These are phyloP conservation scores for Platanus orientalis DNA, from an alignment of 164 flowering plant species.

Conservation along the genomic window DNA sequence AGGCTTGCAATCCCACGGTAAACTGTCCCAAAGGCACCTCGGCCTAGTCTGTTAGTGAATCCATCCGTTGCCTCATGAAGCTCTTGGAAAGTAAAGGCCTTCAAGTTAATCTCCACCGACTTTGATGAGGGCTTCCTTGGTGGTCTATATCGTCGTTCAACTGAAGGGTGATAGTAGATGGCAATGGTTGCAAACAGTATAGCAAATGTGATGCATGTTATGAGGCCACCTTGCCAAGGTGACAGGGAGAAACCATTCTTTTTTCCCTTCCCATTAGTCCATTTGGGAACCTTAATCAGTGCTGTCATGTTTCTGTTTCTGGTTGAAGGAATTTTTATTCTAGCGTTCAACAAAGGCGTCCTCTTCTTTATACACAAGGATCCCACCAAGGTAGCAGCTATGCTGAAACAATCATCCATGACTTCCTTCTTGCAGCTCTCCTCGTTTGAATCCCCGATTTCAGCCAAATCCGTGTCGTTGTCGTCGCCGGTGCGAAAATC, in stretches of 20 bases:
- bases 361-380: conserved; percentile 17
- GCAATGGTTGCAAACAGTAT: background rate
- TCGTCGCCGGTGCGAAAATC: conserved; percentile 8
- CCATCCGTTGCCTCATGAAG: too few relatives aligned
- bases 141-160: too few relatives aligned
- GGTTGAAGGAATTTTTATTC: too few relatives aligned
- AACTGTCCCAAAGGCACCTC: too few relatives aligned
- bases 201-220: background rate
- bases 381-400: conserved; percentile 12
- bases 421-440: conserved; percentile 19
- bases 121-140: too few relatives aligned
- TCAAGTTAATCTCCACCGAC: too few relatives aligned
- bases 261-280: background rate
- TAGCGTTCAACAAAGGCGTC: too few relatives aligned
- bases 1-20: too few relatives aligned
- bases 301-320: too few relatives aligned
- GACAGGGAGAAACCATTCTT: background rate
- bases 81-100: too few relatives aligned
- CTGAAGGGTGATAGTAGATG: background rate
- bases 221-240: conserved; percentile 4
- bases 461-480: conserved; percentile 12
- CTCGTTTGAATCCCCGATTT: background rate
- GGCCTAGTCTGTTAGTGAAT: too few relatives aligned
- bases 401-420: conserved; percentile 22
- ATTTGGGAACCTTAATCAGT: conserved; percentile 21